Conservation (phyloP, 148 eudicot genomes). For the Camellia lanceoleosa region DNA sequence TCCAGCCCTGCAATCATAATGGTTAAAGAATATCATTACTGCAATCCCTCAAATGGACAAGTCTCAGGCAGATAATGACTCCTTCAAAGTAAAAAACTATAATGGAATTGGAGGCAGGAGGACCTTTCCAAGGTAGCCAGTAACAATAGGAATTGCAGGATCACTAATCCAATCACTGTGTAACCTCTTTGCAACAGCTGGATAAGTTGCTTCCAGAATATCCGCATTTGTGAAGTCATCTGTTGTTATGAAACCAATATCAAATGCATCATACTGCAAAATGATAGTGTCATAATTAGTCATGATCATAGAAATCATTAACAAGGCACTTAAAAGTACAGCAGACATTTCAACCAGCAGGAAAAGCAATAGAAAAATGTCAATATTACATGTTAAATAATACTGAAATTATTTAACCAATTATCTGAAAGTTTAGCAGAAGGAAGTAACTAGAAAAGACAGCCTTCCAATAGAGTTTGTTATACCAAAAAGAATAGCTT, state of each 20-base stretch:
- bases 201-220: constrained; percentile 94
- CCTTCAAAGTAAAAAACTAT: not conserved
- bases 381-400: not conserved
- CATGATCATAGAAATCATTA: not conserved
- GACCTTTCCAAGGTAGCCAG: constrained; percentile 98
- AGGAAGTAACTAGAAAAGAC: constrained; percentile 1
- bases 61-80: not conserved
- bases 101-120: constrained; percentile 3
- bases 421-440: not conserved
- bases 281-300: constrained; percentile 20
- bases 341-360: not conserved
- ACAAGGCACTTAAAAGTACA: not conserved
- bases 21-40: not conserved
- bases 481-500: constrained; percentile 1
- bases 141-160: constrained; percentile 91
- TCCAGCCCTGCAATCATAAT: constrained; percentile 60
- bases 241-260: constrained; percentile 84
- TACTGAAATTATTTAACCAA: not conserved
- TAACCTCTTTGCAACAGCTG: constrained; percentile 85
- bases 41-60: not conserved
- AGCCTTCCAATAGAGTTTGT: not conserved
- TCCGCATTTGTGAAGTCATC: constrained; percentile 98
- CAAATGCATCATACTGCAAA: constrained; percentile 98
- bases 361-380: not conserved
- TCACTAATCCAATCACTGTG: constrained; percentile 66